A percentile compares a stretch with the other conserved stretches of the same genome.
These are phyloP conservation scores for Tylopilus subfusipes DNA, from an alignment of 768 basidiomycete genomes.

Conservation along the genomic window DNA sequence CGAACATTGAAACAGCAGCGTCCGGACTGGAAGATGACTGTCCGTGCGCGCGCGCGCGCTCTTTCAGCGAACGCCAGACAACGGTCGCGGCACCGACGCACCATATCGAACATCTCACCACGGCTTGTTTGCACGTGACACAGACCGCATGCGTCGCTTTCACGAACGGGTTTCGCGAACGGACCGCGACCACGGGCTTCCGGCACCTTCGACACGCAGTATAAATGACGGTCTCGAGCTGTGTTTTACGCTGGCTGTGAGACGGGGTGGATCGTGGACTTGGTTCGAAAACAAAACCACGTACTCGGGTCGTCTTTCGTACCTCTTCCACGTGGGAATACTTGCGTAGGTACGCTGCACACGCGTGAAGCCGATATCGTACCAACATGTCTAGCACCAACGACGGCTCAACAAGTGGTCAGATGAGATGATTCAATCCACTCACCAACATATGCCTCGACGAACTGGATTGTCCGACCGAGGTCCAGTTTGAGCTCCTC, in stretches of 20 bases:
- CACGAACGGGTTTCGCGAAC: slow-evolving; percentile 26
- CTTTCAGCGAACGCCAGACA: background rate
- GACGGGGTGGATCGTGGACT: background rate
- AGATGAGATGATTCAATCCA: background rate
- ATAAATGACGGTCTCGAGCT: slow-evolving; percentile 73
- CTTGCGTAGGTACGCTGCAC: slow-evolving; percentile 76
- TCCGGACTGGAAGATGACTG: slow-evolving; percentile 75
- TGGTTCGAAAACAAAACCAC: background rate
- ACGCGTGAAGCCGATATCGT: slow-evolving; percentile 57
- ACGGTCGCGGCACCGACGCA: slow-evolving; percentile 29
- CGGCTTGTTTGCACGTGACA: slow-evolving; percentile 46
- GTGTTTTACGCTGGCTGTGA: background rate
- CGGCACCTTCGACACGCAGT: slow-evolving; percentile 66
- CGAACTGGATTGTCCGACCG: slow-evolving; percentile 46
- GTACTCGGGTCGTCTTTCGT: slow-evolving; percentile 50
- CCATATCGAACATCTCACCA: slow-evolving; percentile 70
- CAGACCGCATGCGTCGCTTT: slow-evolving; percentile 57
- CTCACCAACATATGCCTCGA: slow-evolving; percentile 74
- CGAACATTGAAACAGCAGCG: slow-evolving; percentile 69
- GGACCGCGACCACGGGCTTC: slow-evolving; percentile 50
- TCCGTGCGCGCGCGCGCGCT: no score
- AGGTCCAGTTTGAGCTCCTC: slow-evolving; percentile 51
- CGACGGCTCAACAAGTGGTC: background rate
- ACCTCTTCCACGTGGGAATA: slow-evolving; percentile 51
- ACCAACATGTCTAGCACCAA: slow-evolving; percentile 52